Evolutionary conservation across 306 rosid genomes (phyloP).

Genomic region (Gastrolobium bilobum): DNA sequence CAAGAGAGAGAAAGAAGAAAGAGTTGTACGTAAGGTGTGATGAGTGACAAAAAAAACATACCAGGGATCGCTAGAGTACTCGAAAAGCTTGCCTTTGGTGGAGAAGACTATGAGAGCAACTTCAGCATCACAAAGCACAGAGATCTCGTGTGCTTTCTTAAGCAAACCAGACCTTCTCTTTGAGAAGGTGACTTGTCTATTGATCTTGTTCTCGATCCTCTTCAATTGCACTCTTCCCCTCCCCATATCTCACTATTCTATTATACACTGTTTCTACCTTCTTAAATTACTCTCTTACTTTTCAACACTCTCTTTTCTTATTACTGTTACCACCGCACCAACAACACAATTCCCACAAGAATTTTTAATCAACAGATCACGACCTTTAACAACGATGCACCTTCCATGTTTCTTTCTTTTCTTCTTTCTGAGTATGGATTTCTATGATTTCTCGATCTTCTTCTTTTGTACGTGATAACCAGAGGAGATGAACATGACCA

Average conservation of each 20-base stretch:
- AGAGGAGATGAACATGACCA: neutral
- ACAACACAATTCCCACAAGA: neutral
- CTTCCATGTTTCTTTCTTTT: neutral
- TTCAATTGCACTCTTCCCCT: conserved; percentile 89
- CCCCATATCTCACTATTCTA: conserved; percentile 57
- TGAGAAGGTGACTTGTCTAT: conserved; percentile 87
- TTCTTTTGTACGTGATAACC: conserved; percentile 12
- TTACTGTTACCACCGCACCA: neutral
- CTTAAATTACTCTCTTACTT: neutral
- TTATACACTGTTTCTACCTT: neutral
- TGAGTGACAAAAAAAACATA: neutral
- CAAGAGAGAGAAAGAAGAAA: neutral
- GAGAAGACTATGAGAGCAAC: conserved; percentile 87
- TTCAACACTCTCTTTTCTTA: neutral
- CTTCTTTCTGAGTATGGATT: neutral
- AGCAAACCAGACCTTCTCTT: conserved; percentile 81
- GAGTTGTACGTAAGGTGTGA: neutral
- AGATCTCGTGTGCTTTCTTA: conserved; percentile 89
- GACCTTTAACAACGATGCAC: neutral
- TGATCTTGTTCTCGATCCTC: conserved; percentile 93
- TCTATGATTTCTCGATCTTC: conserved; percentile 4
- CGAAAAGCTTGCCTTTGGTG: conserved; percentile 80
- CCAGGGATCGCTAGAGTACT: conserved; percentile 82
- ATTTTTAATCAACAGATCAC: neutral
- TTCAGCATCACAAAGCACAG: conserved; percentile 93